Evolutionary conservation across 1,284 basidiomycete species (phyloP), one percentile per base, ranked within the genome.

Genomic region (Laetiporus sulphureus): DNA sequence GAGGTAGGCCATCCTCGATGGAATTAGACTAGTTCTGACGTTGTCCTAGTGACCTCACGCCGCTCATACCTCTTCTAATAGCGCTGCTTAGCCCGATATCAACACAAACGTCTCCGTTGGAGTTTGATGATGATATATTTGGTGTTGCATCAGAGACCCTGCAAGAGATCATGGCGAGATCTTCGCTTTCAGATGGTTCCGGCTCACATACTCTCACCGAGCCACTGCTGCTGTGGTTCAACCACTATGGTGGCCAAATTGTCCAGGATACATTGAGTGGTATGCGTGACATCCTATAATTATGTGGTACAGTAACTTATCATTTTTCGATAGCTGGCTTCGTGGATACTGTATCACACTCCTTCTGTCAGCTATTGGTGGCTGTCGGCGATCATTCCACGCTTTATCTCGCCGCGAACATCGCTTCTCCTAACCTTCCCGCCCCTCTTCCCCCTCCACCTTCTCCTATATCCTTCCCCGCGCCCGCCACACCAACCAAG

Each of bases 331-430:
- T 21, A 62, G 66, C 63, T 11, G 70, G 71, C 16, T 66, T 67
- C n/a, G 66, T 75, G 2, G 71, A 76, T 30, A 70, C 73, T 5
- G 60, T 75, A 4, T 75, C 79, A 0, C 79, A 76, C 49, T 83
- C 82, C 0, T 64, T 91, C 5, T 84, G 83, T 65, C 89, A 89
- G 58, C 73, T 94, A 16, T 68, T 94, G 3, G 75, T 77, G 1
- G 83, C 85, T 0, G 63, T 95, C 1, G 86, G 87, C 0, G 91
- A 95, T 49, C 89, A 92, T 58, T 91, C 87, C 3, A 79, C 83
- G 0, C 68, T 73, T n/a, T 91, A 90, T 64, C 67, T 93, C 40
- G 84, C 89, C 2, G 61, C 71, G 4, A 74, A 86, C 48, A 72
- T 93, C 39, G 71, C 77, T 1, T 73, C 72, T 0, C 54, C 62